These are phyloP conservation scores for Bidens hawaiensis DNA, from an alignment of 140 eudicot genomes.

Conservation along the genomic window DNA sequence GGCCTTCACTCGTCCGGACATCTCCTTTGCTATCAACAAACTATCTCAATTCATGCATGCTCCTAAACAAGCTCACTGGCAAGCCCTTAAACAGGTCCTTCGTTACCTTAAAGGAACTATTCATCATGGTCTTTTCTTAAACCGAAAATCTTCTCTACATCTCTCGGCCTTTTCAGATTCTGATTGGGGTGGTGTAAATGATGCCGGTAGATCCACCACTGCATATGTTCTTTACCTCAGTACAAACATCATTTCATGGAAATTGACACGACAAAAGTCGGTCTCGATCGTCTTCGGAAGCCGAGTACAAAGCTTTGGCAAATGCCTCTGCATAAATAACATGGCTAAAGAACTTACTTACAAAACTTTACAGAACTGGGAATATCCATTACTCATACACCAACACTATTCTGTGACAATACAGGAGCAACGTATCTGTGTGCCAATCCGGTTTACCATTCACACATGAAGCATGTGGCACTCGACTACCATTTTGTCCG, in stretches of 20 bases:
- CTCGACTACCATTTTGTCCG: conserved; percentile 7
- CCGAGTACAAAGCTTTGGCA: background rate
- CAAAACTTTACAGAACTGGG: background rate
- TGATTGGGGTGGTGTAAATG: background rate
- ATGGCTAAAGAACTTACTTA: background rate
- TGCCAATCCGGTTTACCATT: conserved; percentile 15
- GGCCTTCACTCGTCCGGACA: too few species aligned
- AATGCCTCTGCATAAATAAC: background rate
- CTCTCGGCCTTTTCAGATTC: background rate
- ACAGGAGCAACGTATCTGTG: background rate
- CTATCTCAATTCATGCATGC: too few species aligned
- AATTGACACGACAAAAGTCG: too few species aligned
- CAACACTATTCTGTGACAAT: conserved; percentile 10
- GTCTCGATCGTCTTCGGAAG: too few species aligned
- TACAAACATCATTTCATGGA: too few species aligned
- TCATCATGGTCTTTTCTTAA: background rate
- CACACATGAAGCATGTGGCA: too few species aligned
- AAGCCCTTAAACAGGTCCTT: background rate
- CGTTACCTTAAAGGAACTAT: background rate
- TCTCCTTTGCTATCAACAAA: too few species aligned
- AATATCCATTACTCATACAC: background rate
- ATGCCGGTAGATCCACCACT: background rate
- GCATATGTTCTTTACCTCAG: too few species aligned
- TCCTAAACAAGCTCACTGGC: too few species aligned
- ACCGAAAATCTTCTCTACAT: background rate